Conservation (phyloP, 1,284 basidiomycete species). For the Stygiomarasmius scandens region DNA sequence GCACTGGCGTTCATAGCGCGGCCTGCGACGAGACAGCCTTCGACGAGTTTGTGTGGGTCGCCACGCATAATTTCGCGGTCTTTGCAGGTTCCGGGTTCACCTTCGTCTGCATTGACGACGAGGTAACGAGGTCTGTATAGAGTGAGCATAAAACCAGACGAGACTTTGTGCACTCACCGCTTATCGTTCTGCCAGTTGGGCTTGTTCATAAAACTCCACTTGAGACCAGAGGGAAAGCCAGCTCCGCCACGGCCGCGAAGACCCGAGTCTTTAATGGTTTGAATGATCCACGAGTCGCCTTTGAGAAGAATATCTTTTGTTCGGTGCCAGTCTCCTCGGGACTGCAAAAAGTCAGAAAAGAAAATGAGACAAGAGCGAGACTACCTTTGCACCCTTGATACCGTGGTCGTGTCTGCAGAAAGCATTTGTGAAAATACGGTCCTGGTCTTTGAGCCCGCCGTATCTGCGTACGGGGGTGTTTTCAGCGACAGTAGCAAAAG, state of each 20-base stretch:
- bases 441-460: slow-evolving; percentile 92
- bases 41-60: slow-evolving; percentile 97
- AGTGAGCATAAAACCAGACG: too few relatives aligned
- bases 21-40: slow-evolving; percentile 98
- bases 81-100: slow-evolving; percentile 99
- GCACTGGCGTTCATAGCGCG: slow-evolving; percentile 97
- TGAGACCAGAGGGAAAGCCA: slow-evolving; percentile 95
- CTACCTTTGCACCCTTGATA: slow-evolving; percentile 84
- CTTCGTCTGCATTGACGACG: slow-evolving; percentile 98
- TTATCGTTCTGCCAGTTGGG: slow-evolving; percentile 96
- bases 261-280: slow-evolving; percentile 95
- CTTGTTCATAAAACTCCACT: slow-evolving; percentile 99
- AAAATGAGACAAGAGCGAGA: slow-evolving; percentile 20
- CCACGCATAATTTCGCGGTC: slow-evolving; percentile 98
- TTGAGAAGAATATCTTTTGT: slow-evolving; percentile 96
- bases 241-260: slow-evolving; percentile 96
- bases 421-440: slow-evolving; percentile 90
- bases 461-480: slow-evolving; percentile 84
- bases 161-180: slow-evolving; percentile 48
- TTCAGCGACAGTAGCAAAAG: slow-evolving; percentile 80
- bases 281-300: slow-evolving; percentile 97
- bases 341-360: slow-evolving; percentile 42
- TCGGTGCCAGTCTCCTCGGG: slow-evolving; percentile 96
- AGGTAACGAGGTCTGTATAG: slow-evolving; percentile 93
- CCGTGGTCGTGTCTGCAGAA: slow-evolving; percentile 87